phyloP scores from a whole-genome alignment of 2,329 filamentous ascomycete genomes.

The Emergomyces africanus region DNA sequence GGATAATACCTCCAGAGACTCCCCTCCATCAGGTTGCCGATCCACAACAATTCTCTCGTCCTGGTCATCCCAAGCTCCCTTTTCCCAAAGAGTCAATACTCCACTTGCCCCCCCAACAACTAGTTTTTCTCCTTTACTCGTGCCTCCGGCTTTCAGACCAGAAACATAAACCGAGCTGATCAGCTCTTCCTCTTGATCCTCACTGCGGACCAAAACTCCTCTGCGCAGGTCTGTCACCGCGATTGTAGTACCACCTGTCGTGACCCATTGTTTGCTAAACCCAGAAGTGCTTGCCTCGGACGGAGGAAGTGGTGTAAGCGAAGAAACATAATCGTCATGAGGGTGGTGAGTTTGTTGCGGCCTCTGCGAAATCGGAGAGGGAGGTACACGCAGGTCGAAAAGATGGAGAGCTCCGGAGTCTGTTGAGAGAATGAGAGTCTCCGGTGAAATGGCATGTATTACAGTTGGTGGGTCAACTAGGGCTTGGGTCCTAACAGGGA shows the following conservation, averaged over 20 bases:
- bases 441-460: constrained; percentile 71
- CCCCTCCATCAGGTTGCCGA: constrained; percentile 47
- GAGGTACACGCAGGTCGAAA: constrained; percentile 62
- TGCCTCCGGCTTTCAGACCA: constrained; percentile 54
- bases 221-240: constrained; percentile 79
- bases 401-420: constrained; percentile 84
- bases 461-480: constrained; percentile 63
- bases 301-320: constrained; percentile 69
- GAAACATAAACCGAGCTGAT: constrained; percentile 68
- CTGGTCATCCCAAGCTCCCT: constrained; percentile 88
- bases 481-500: not conserved
- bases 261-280: constrained; percentile 89
- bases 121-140: constrained; percentile 60
- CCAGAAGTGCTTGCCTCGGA: constrained; percentile 72
- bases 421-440: constrained; percentile 76
- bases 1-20: constrained; percentile 68
- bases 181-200: constrained; percentile 90
- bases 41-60: constrained; percentile 77
- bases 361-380: constrained; percentile 42
- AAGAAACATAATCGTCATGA: constrained; percentile 87
- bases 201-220: constrained; percentile 75
- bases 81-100: constrained; percentile 85
- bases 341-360: constrained; percentile 72
- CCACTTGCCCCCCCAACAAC: constrained; percentile 68
- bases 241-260: constrained; percentile 80